Evolutionary conservation across 2,329 filamentous ascomycete species (phyloP).

Genomic region (Emydomyces testavorans): DNA sequence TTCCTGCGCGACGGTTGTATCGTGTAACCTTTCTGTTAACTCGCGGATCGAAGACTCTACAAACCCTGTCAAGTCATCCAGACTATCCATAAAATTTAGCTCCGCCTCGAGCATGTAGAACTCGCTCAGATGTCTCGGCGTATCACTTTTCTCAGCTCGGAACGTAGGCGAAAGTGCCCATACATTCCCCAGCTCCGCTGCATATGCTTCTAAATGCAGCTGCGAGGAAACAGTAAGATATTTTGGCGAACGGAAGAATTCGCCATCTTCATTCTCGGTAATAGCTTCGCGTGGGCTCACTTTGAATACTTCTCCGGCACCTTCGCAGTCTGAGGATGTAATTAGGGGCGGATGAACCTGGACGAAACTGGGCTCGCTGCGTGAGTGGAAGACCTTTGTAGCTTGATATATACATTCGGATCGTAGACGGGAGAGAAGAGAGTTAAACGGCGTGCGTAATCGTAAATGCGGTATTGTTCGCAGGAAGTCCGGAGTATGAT

Average conservation of each 20-base stretch:
- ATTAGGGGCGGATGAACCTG: slow-evolving; percentile 86
- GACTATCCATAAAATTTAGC: slow-evolving; percentile 60
- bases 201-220: slow-evolving; percentile 82
- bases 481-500: slow-evolving; percentile 78
- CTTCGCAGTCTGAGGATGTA: slow-evolving; percentile 94
- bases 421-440: slow-evolving; percentile 67
- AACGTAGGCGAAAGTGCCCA: slow-evolving; percentile 94
- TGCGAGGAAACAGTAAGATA: slow-evolving; percentile 94
- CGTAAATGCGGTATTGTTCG: slow-evolving; percentile 81
- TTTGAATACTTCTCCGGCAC: slow-evolving; percentile 84
- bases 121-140: slow-evolving; percentile 83
- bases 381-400: slow-evolving; percentile 58
- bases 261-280: slow-evolving; percentile 31
- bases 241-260: slow-evolving; percentile 78
- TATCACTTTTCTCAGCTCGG: slow-evolving; percentile 85
- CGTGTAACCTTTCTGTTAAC: slow-evolving; percentile 40
- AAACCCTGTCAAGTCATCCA: slow-evolving; percentile 63
- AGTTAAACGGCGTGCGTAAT: slow-evolving; percentile 66
- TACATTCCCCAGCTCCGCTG: slow-evolving; percentile 77
- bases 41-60: slow-evolving; percentile 64
- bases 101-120: slow-evolving; percentile 99
- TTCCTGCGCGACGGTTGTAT: slow-evolving; percentile 44
- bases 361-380: slow-evolving; percentile 46
- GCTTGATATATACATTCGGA: slow-evolving; percentile 66
- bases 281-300: slow-evolving; percentile 41